phyloP scores from a whole-genome alignment of 2,329 filamentous ascomycete species.

The Epichloe brachyelytri region DNA sequence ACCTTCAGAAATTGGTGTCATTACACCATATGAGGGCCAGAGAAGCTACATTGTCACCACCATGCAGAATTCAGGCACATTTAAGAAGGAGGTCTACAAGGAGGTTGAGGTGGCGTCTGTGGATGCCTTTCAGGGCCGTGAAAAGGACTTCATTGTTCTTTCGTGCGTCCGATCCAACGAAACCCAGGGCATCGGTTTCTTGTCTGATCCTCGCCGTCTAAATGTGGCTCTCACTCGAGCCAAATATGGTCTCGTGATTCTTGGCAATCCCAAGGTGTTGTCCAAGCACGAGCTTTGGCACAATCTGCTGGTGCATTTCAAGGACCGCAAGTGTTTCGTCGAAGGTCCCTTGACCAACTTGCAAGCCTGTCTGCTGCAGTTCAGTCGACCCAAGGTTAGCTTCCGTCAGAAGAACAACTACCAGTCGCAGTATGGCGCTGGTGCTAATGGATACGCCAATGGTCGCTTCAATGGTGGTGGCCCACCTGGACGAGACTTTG shows the following conservation, averaged over 20 bases:
- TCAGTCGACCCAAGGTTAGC: slow-evolving; percentile 82
- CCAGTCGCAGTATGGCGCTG: slow-evolving; percentile 57
- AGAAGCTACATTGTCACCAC: slow-evolving; percentile 96
- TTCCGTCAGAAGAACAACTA: slow-evolving; percentile 74
- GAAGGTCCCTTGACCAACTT: slow-evolving; percentile 91
- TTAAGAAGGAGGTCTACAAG: slow-evolving; percentile 98
- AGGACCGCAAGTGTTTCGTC: slow-evolving; percentile 89
- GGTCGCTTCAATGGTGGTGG: slow-evolving; percentile 28
- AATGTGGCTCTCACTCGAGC: slow-evolving; percentile 95
- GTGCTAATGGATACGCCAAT: slow-evolving; percentile 22
- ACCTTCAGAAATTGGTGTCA: slow-evolving; percentile 86
- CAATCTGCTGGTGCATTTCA: slow-evolving; percentile 87
- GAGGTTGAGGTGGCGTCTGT: slow-evolving; percentile 97
- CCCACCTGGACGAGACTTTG: slow-evolving; percentile 41
- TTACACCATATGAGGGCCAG: slow-evolving; percentile 96
- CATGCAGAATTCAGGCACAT: slow-evolving; percentile 96
- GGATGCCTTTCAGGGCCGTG: slow-evolving; percentile 95
- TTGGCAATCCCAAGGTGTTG: slow-evolving; percentile 93
- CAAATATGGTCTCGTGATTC: slow-evolving; percentile 90
- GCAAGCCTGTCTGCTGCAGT: slow-evolving; percentile 90
- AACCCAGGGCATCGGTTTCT: slow-evolving; percentile 96
- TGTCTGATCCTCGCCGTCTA: slow-evolving; percentile 92
- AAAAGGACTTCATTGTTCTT: slow-evolving; percentile 97
- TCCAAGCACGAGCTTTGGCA: slow-evolving; percentile 98
- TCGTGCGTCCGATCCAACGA: slow-evolving; percentile 98